Evolutionary conservation across 176 grass and related monocot genomes (phyloP), one percentile per base, ranked within the genome.

Genomic region (Rhynchospora breviuscula): DNA sequence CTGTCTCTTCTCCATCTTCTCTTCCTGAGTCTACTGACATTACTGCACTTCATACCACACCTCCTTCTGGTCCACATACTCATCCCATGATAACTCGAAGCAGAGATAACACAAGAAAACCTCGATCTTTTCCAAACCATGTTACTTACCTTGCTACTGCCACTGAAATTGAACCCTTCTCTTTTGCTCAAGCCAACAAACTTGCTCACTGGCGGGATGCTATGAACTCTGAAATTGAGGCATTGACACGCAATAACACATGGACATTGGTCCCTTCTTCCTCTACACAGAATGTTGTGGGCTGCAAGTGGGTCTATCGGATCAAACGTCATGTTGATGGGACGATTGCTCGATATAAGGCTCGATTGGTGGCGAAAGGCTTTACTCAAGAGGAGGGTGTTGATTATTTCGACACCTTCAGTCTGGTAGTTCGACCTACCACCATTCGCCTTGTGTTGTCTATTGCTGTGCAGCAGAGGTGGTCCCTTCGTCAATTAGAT

Each of bases 381-480:
- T 29, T 29, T 1, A 29, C 26, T 1, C 26, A 29, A 1, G 26
- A 29, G 26, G 26, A 29, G 0, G 43, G 61, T 2, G 26, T 83
- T 52, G 80, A 83, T 18, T 83, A 25, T 26, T 40, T 15, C 14
- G 60, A 83, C n/a, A 83, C 54, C 2, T 83, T 67, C 18, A 68
- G 61, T 0, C 78, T 14, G 0, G 54, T 81, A 0, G 59, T 68
- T 0, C 64, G 68, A 11, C 61, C 35, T 0, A 63, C 31, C 0
- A 83, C 60, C 3, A 66, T 83, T 0, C 10, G 33, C 1, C 21
- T 8, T 2, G 54, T 68, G 5, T 15, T 68, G 1, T 29, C 26
- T 29, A 29, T 29, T 29, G 26, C 26, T 29, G 26, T 29, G 0
- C 26, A 29, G 1, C 26, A 12, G 17, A 9, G 21, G 0, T 68